Evolutionary conservation across 2,329 filamentous ascomycete genomes (phyloP), one percentile per base, ranked within the genome.

Genomic region (Davidsoniella eucalypti): DNA sequence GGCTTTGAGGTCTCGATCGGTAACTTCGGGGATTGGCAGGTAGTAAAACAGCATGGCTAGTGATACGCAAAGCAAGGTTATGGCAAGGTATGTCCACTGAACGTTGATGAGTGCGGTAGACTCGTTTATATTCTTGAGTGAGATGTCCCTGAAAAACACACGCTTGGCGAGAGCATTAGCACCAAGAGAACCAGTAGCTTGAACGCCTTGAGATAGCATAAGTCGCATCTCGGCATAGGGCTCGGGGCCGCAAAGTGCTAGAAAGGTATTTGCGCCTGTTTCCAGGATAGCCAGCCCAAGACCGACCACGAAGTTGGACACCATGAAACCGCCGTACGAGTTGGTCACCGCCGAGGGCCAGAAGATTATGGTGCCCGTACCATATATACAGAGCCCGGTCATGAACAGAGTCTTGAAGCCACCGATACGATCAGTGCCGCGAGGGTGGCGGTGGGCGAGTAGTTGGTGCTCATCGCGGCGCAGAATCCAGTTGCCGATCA

Each of bases 341-440:
- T 73, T 72, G 53, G 86, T 73, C 8, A 88, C 76, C 6, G 81
- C 82, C 1, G 80, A 82, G 0, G 85, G 85, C 85, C 84, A 92
- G 65, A 90, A 88, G 65, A 87, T 86, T 55, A 90, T 76, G n/a
- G 83, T 85, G 1, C 82, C 82, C 4, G 77, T 69, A 1, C 81
- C 82, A 60, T 88, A 90, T 49, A 90, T 80, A 55, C 72, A 73
- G 3, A 90, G 68, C 1, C 85, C 85, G 25, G 80, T 70, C 53
- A 92, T 88, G 57, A 92, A 88, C 0, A 84, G 86, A 40, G 78
- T 78, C 56, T 86, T 84, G 66, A 87, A 92, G 2, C 86, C 86
- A 47, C 74, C 73, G 5, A 76, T 65, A 26, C 65, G 66, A 23
- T 70, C 65, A 46, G 65, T 58, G 38, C 65, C 56, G 25, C 59